Evolutionary conservation across 345 rosid species (phyloP), one percentile per base, ranked within the genome.

Genomic region (Moringa oleifera): DNA sequence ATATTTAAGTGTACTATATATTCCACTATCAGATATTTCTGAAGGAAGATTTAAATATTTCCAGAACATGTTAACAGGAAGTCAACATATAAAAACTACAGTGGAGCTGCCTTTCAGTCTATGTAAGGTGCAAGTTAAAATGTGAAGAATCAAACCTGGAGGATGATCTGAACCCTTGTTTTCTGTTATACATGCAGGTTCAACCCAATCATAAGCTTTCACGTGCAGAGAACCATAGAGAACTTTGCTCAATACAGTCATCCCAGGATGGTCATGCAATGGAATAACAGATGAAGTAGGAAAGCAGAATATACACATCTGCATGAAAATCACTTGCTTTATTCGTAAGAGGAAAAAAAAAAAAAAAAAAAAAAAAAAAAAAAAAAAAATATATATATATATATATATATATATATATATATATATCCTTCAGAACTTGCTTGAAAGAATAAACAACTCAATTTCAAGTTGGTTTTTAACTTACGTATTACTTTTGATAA

Each of bases 251-350:
- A 94, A 85, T 25, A 94, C 99, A 18, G 93, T 79, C 99, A 94
- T 94, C 46, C 85, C 85, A 23, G 99, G 99, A 79, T 94, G 99
- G 70, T 94, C 96, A 63, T 94, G 97, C 50, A 90, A 84, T 10
- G 97, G 97, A 74, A 94, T 94, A 66, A 90, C 95, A 7, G 93
- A 79, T 16, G 97, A 90, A 49, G 96, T 86, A 57, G 99, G 97
- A 79, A 94, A 88, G 77, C 95, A 82, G 80, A 90, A 94, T 65
- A 94, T 70, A 66, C 97, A 94, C 84, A 94, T 94, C 99, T 94
- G 93, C 80, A 65, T 9, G 66, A 23, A 54, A 72, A 60, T 50
- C 53, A 67, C 24, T 62, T 23, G 41, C 23, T 22, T n/a, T 51
- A 51, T 41, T 41, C 47, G 6, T 41, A 11, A 41, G 16, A 41